phyloP scores from a whole-genome alignment of 306 rosid genomes.

The Arachis stenosperma region DNA sequence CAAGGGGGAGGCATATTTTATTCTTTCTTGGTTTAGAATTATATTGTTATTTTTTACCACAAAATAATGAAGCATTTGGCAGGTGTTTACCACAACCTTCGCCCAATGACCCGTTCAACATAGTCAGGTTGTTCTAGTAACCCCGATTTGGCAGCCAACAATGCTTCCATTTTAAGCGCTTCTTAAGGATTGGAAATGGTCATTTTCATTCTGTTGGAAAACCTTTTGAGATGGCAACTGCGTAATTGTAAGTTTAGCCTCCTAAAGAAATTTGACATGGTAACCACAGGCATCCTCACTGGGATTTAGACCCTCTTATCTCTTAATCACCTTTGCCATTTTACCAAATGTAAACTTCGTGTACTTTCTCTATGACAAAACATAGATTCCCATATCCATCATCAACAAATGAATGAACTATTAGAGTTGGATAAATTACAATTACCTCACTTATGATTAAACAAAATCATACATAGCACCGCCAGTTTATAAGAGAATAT shows the following conservation, averaged over 20 bases:
- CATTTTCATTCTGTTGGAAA: not conserved
- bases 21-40: no score
- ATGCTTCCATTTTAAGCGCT: not conserved
- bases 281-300: not conserved
- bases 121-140: not conserved
- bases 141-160: not conserved
- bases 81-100: not conserved
- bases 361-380: not conserved
- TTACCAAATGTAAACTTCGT: not conserved
- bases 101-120: not conserved
- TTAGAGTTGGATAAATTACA: no score
- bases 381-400: not conserved
- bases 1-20: not conserved
- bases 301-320: no score
- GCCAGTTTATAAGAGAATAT: no score
- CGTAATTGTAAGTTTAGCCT: not conserved
- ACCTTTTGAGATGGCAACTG: not conserved
- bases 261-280: not conserved
- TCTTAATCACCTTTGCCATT: no score
- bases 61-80: not conserved
- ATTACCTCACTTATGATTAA: no score
- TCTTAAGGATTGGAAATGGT: not conserved
- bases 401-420: no score
- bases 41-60: no score
- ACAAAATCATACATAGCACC: no score